Conservation (phyloP, 2,329 filamentous ascomycete genomes). For the Trichoderma breve region DNA sequence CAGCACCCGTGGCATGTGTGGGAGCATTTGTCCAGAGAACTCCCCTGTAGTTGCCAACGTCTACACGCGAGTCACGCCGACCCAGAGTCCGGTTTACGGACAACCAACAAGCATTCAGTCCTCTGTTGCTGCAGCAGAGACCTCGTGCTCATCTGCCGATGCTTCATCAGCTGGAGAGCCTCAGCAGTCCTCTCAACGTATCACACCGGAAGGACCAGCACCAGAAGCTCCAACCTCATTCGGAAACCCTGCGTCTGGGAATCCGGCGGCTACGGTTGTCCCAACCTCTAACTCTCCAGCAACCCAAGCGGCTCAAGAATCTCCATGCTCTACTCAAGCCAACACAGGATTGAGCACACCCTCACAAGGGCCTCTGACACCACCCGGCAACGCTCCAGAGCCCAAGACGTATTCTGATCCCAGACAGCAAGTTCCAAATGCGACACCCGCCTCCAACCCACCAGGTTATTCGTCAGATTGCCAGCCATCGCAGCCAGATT, state of each 20-base stretch:
- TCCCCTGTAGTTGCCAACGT: constrained; percentile 33
- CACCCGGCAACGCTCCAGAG: constrained; percentile 19
- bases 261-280: constrained; percentile 20
- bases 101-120: constrained; percentile 14
- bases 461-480: constrained; percentile 11
- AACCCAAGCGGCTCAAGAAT: constrained; percentile 11
- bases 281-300: background rate
- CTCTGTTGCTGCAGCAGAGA: constrained; percentile 12
- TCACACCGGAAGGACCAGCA: constrained; percentile 21
- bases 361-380: background rate
- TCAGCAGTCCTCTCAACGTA: constrained; percentile 1
- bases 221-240: constrained; percentile 21
- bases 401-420: constrained; percentile 22
- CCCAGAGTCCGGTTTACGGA: constrained; percentile 17
- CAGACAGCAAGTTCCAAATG: constrained; percentile 5
- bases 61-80: constrained; percentile 28
- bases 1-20: constrained; percentile 33
- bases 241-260: background rate
- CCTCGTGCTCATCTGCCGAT: constrained; percentile 8
- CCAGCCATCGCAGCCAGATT: background rate
- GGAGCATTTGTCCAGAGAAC: constrained; percentile 32
- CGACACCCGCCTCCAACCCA: background rate
- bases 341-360: background rate
- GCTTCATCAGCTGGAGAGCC: constrained; percentile 1
- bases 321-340: constrained; percentile 10